Evolutionary conservation across 768 basidiomycete species (phyloP).

Genomic region (Leccinum obscurum): DNA sequence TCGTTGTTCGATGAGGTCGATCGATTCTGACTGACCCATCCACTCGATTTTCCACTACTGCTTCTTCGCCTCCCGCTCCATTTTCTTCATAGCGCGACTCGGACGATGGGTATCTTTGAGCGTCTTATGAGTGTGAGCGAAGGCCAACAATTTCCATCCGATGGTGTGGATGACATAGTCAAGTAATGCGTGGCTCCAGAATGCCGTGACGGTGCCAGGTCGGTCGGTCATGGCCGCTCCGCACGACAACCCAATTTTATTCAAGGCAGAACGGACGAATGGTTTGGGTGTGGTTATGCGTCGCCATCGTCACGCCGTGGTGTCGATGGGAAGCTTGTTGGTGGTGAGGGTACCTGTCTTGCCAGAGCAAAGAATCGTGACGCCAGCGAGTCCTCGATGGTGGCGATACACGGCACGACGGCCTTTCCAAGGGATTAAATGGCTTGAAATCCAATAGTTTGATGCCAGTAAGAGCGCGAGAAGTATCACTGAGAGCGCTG

Average conservation of each 20-base stretch:
- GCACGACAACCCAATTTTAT: slow-evolving; percentile 72
- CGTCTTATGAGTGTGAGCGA: slow-evolving; percentile 62
- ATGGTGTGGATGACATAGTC: slow-evolving; percentile 66
- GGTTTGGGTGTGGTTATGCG: slow-evolving; percentile 52
- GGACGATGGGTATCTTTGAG: slow-evolving; percentile 70
- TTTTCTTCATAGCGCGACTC: slow-evolving; percentile 56
- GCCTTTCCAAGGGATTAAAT: too few relatives aligned
- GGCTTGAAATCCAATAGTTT: too few relatives aligned
- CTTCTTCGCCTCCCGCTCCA: slow-evolving; percentile 57
- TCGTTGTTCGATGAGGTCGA: too few relatives aligned
- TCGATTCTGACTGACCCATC: neutral
- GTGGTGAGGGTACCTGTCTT: too few relatives aligned
- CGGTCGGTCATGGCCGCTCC: slow-evolving; percentile 74
- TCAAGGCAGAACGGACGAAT: slow-evolving; percentile 77
- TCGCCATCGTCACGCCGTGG: too few relatives aligned
- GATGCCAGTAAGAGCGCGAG: too few relatives aligned
- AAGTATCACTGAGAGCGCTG: too few relatives aligned
- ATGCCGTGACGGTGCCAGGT: slow-evolving; percentile 77
- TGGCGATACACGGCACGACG: too few relatives aligned
- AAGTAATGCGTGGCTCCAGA: slow-evolving; percentile 84
- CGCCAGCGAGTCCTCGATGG: too few relatives aligned
- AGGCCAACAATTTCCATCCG: slow-evolving; percentile 52
- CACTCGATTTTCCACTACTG: slow-evolving; percentile 31
- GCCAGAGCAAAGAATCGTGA: too few relatives aligned
- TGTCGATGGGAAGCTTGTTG: too few relatives aligned